phyloP scores from a whole-genome alignment of 768 basidiomycete genomes.

The Mycena epipterygia region DNA sequence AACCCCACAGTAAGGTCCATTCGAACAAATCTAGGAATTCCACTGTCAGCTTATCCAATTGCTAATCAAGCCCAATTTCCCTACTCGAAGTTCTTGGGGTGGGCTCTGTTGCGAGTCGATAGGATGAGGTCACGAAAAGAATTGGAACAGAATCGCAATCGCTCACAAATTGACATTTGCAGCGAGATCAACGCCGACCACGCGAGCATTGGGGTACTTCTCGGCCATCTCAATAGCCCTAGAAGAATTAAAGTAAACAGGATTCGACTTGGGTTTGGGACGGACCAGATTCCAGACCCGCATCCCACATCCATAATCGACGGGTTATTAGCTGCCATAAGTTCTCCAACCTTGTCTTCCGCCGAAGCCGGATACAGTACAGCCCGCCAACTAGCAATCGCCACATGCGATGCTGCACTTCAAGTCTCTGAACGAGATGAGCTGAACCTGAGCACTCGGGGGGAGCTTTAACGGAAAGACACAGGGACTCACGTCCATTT shows the following conservation, averaged over 20 bases:
- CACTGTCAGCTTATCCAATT: not conserved
- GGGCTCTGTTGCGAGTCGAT: not conserved
- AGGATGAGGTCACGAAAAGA: not conserved
- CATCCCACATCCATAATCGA: constrained; percentile 46
- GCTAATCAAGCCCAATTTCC: not conserved
- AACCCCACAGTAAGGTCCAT: constrained; percentile 40
- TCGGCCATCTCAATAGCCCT: constrained; percentile 46
- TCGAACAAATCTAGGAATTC: constrained; percentile 40
- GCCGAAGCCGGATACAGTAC: constrained; percentile 39
- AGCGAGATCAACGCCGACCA: constrained; percentile 45
- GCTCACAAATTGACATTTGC: constrained; percentile 34
- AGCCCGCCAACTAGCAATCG: constrained; percentile 41
- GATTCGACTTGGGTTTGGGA: not conserved
- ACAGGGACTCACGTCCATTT: not conserved
- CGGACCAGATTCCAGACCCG: constrained; percentile 47
- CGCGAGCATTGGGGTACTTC: constrained; percentile 37
- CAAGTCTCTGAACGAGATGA: constrained; percentile 34
- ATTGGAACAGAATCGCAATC: not conserved
- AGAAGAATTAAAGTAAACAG: not conserved
- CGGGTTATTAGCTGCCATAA: constrained; percentile 32
- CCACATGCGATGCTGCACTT: constrained; percentile 44
- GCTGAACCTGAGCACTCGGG: too few relatives aligned
- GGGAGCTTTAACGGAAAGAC: not conserved
- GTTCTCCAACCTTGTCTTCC: constrained; percentile 28
- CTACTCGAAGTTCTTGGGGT: not conserved